Evolutionary conservation across 23 red algal species (phyloP).

Genomic region (Gracilaria gracilis): DNA sequence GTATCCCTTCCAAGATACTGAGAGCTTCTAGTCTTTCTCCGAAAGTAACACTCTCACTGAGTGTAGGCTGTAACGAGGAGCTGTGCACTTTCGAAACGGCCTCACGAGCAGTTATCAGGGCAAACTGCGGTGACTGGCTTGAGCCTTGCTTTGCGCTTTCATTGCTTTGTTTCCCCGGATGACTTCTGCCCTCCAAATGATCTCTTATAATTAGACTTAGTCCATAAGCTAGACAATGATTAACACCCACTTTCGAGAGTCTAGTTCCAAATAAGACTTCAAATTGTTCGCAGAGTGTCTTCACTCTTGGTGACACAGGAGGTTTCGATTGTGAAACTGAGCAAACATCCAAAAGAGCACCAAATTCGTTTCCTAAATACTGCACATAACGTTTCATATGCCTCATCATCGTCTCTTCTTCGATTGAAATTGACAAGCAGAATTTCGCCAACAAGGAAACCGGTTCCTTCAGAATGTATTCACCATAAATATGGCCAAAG

Average conservation of each 20-base stretch:
- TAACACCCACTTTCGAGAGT: not conserved
- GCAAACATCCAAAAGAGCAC: slow-evolving; percentile 15
- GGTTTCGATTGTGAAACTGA: not conserved
- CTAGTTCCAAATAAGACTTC: not conserved
- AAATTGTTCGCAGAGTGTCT: slow-evolving; percentile 9
- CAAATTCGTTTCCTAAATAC: slow-evolving; percentile 9
- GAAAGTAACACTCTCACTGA: slow-evolving; percentile 11
- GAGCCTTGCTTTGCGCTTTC: not conserved
- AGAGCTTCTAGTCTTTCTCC: slow-evolving; percentile 3
- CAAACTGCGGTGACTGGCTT: not conserved
- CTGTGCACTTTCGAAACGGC: slow-evolving; percentile 5
- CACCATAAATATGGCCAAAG: slow-evolving; percentile 14
- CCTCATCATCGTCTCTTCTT: not conserved
- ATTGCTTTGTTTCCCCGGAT: not conserved
- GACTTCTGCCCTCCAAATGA: not conserved
- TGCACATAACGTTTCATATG: not conserved
- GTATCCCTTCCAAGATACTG: not conserved
- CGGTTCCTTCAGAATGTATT: slow-evolving; percentile 35
- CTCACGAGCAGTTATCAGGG: slow-evolving; percentile 19
- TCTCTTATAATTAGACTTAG: slow-evolving; percentile 38
- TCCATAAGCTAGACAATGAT: slow-evolving; percentile 12
- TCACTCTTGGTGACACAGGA: slow-evolving; percentile 22
- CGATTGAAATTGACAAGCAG: not conserved
- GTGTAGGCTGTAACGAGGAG: not conserved
- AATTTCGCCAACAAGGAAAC: slow-evolving; percentile 33